Evolutionary conservation across 768 basidiomycete species (phyloP).

Genomic region (Leccinum aurantiacum): DNA sequence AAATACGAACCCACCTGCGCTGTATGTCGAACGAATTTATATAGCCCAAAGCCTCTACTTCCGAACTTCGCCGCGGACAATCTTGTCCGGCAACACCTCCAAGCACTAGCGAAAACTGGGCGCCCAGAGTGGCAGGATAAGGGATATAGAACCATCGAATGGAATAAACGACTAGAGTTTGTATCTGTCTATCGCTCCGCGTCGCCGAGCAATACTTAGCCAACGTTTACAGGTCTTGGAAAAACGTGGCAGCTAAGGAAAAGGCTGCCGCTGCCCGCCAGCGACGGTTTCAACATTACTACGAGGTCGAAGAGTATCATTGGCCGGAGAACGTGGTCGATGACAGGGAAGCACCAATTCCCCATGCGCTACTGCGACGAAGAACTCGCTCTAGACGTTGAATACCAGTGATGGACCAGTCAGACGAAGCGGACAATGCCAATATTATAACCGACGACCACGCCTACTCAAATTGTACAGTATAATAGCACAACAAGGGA

Average conservation of each 20-base stretch:
- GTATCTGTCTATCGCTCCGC: slow-evolving; percentile 20
- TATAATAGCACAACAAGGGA: neutral
- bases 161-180: slow-evolving; percentile 55
- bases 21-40: slow-evolving; percentile 54
- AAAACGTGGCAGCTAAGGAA: slow-evolving; percentile 16
- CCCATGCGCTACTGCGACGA: slow-evolving; percentile 15
- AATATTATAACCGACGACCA: neutral
- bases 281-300: slow-evolving; percentile 15
- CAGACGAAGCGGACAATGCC: neutral
- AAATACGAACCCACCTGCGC: slow-evolving; percentile 52
- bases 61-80: slow-evolving; percentile 66
- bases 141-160: slow-evolving; percentile 50
- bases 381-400: slow-evolving; percentile 19
- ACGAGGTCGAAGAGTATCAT: slow-evolving; percentile 13
- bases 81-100: slow-evolving; percentile 59
- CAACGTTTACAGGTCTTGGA: slow-evolving; percentile 31
- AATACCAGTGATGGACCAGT: neutral
- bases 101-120: slow-evolving; percentile 45
- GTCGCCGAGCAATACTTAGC: neutral
- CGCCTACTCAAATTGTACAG: slow-evolving; percentile 4
- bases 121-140: slow-evolving; percentile 51
- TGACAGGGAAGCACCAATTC: neutral
- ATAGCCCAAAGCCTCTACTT: slow-evolving; percentile 46
- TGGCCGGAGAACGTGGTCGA: slow-evolving; percentile 6
- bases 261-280: slow-evolving; percentile 11